These are phyloP conservation scores for Pseudomicrostroma phylloplanum DNA, from an alignment of 1,284 basidiomycete species.

Conservation along the genomic window DNA sequence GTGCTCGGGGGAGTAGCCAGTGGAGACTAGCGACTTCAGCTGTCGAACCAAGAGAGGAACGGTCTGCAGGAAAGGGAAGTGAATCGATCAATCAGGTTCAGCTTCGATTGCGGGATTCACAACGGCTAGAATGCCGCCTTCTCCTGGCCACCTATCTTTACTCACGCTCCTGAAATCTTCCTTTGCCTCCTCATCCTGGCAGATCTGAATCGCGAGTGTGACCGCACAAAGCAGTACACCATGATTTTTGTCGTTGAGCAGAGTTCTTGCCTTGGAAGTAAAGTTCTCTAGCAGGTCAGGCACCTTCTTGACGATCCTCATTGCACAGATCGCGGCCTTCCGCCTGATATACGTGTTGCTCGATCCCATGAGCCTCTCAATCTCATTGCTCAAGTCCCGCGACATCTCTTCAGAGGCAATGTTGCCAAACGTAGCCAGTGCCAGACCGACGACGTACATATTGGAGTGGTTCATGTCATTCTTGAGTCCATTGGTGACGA, in stretches of 20 bases:
- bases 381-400: constrained; percentile 59
- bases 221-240: constrained; percentile 89
- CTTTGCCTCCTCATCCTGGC: constrained; percentile 69
- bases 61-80: constrained; percentile 57
- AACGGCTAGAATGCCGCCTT: background rate
- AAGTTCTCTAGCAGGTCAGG: constrained; percentile 96
- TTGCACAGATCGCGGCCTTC: constrained; percentile 96
- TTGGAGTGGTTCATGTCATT: constrained; percentile 99
- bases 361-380: constrained; percentile 92
- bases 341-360: constrained; percentile 98
- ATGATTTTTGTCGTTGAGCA: constrained; percentile 92
- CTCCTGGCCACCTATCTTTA: constrained; percentile 1
- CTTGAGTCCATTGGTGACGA: constrained; percentile 97
- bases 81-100: background rate
- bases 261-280: constrained; percentile 74
- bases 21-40: constrained; percentile 88
- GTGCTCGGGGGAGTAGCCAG: constrained; percentile 96
- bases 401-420: constrained; percentile 76
- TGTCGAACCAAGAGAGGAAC: constrained; percentile 90
- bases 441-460: constrained; percentile 96
- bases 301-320: constrained; percentile 82
- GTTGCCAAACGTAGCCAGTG: constrained; percentile 96
- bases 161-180: constrained; percentile 80
- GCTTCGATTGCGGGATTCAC: background rate
- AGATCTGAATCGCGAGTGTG: constrained; percentile 93